Evolutionary conservation across 768 basidiomycete genomes (phyloP).

Genomic region (Trichaptum fuscoviolaceum): DNA sequence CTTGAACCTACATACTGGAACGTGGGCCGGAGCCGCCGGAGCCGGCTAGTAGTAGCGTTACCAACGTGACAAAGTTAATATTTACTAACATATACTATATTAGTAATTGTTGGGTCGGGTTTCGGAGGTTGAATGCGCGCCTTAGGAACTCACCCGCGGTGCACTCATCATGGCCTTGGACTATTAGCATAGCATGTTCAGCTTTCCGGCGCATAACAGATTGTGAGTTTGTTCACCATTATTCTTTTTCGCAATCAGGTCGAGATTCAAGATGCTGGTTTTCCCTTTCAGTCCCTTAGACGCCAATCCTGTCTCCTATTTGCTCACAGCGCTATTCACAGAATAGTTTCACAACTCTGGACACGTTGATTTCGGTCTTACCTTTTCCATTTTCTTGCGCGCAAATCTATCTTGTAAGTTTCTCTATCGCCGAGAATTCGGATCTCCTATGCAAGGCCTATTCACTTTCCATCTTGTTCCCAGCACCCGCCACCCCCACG

Average conservation of each 20-base stretch:
- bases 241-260: not conserved
- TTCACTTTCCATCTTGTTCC: not conserved
- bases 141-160: not conserved
- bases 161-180: not conserved
- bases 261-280: not conserved
- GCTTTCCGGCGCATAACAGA: not conserved
- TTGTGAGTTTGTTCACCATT: not conserved
- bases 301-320: too few relatives aligned
- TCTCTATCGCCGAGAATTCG: not conserved
- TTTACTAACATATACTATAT: too few relatives aligned
- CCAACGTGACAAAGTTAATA: not conserved
- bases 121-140: not conserved
- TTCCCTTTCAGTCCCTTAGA: not conserved
- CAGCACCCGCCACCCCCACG: not conserved
- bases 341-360: not conserved
- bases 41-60: not conserved
- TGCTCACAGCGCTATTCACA: not conserved
- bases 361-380: not conserved
- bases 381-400: not conserved
- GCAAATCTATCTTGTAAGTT: constrained; percentile 1
- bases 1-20: not conserved
- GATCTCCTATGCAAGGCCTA: not conserved
- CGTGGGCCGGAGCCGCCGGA: not conserved
- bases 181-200: not conserved
- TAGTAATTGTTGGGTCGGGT: not conserved